These are phyloP conservation scores for Begonia fuchsioides DNA, from an alignment of 306 rosid species.

Conservation along the genomic window DNA sequence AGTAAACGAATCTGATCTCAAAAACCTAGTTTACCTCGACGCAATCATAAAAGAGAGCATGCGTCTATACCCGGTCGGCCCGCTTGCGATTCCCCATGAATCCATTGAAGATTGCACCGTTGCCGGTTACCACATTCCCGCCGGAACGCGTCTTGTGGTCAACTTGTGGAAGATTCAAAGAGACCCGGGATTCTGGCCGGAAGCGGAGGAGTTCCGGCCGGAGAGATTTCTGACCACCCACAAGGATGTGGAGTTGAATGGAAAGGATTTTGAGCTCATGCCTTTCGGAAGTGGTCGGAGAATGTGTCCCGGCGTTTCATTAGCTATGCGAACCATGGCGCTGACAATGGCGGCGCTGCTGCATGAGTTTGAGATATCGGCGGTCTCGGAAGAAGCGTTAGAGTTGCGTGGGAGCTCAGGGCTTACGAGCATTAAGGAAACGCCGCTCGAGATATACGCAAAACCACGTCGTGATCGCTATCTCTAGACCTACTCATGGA, in stretches of 20 bases:
- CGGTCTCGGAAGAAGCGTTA: no score
- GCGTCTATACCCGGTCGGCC: slow-evolving; percentile 35
- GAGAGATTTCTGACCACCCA: slow-evolving; percentile 27
- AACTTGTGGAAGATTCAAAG: slow-evolving; percentile 32
- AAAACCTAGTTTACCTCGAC: slow-evolving; percentile 27
- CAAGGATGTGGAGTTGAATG: slow-evolving; percentile 9
- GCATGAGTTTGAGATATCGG: no score
- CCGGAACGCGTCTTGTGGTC: slow-evolving; percentile 29
- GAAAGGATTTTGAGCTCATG: slow-evolving; percentile 16
- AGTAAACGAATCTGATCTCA: slow-evolving; percentile 11
- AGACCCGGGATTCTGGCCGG: slow-evolving; percentile 11
- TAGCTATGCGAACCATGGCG: slow-evolving; percentile 8
- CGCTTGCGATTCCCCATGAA: no score
- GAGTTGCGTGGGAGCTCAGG: no score
- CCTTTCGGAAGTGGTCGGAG: slow-evolving; percentile 33
- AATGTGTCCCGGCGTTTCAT: slow-evolving; percentile 18
- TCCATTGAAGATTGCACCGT: no score
- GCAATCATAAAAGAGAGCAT: slow-evolving; percentile 37
- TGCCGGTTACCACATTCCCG: slow-evolving; percentile 27
- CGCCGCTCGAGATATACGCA: no score
- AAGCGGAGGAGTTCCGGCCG: slow-evolving; percentile 15
- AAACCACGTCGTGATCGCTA: no score
- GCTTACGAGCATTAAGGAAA: no score
- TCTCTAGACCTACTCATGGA: no score
- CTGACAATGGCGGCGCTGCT: slow-evolving; percentile 9